These are phyloP conservation scores for Benincasa hispida DNA, from an alignment of 306 rosid genomes.

Conservation along the genomic window DNA sequence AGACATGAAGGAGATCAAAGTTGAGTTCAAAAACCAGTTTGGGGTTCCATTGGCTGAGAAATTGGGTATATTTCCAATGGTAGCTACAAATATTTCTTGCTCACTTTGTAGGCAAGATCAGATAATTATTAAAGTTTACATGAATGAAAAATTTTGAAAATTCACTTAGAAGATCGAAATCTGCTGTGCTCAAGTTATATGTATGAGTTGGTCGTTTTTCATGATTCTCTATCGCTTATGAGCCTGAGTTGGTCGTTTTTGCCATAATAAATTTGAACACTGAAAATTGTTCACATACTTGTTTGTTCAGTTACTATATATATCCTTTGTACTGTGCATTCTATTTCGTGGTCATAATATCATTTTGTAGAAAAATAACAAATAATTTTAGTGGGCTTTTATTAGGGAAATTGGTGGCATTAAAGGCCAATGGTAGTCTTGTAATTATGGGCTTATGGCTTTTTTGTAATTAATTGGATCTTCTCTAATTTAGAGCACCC, in stretches of 20 bases:
- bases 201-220: not conserved
- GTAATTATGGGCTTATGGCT: too few relatives aligned
- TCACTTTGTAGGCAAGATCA: slow-evolving; percentile 47
- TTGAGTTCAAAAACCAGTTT: slow-evolving; percentile 30
- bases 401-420: too few relatives aligned
- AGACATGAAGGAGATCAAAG: slow-evolving; percentile 55
- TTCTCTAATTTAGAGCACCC: too few relatives aligned
- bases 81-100: slow-evolving; percentile 73
- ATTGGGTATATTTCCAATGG: slow-evolving; percentile 57
- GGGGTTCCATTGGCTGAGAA: slow-evolving; percentile 44
- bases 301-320: not conserved
- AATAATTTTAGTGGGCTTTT: too few relatives aligned
- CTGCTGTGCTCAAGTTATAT: not conserved
- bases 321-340: not conserved
- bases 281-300: not conserved
- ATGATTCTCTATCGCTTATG: not conserved
- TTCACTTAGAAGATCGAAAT: not conserved
- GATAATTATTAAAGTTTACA: not conserved
- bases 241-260: not conserved
- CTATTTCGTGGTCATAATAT: too few relatives aligned
- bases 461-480: too few relatives aligned
- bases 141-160: not conserved
- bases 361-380: too few relatives aligned
- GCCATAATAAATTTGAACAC: not conserved
- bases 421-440: too few relatives aligned